Conservation (phyloP, 2,329 filamentous ascomycete genomes). For the Epichloe hybrida region DNA sequence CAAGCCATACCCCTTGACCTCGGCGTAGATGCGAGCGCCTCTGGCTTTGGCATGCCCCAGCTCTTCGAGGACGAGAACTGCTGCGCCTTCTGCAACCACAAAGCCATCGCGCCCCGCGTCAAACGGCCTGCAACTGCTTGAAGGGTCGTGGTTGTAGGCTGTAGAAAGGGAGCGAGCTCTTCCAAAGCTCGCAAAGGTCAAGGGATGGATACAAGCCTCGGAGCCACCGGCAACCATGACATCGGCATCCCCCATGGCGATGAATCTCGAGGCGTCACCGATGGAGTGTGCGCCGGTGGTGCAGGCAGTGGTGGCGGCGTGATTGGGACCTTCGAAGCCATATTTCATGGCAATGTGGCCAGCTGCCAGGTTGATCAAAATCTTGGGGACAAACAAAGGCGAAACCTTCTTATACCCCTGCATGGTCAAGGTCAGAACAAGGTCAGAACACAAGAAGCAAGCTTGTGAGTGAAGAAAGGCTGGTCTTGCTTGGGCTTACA, state of each 20-base stretch:
- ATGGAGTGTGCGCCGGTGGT: slow-evolving; percentile 93
- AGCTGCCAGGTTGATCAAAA: slow-evolving; percentile 88
- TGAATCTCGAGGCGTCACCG: slow-evolving; percentile 85
- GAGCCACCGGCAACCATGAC: slow-evolving; percentile 94
- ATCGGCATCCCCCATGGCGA: slow-evolving; percentile 74
- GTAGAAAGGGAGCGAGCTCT: slow-evolving; percentile 77
- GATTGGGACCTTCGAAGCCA: slow-evolving; percentile 82
- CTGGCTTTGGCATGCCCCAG: slow-evolving; percentile 72
- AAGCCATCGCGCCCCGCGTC: slow-evolving; percentile 71
- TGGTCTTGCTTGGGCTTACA: slow-evolving; percentile 31
- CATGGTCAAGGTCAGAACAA: neutral
- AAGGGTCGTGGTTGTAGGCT: slow-evolving; percentile 59
- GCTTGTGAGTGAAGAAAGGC: too few species aligned
- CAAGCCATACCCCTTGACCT: slow-evolving; percentile 77
- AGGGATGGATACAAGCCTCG: slow-evolving; percentile 89
- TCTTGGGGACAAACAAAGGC: slow-evolving; percentile 81
- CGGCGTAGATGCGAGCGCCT: slow-evolving; percentile 74
- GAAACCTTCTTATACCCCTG: slow-evolving; percentile 89
- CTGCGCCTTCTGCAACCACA: slow-evolving; percentile 85
- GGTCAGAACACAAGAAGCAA: too few species aligned
- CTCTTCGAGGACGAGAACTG: slow-evolving; percentile 78
- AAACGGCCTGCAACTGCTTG: slow-evolving; percentile 70
- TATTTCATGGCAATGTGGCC: slow-evolving; percentile 91
- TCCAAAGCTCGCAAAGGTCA: slow-evolving; percentile 85
- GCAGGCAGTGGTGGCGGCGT: slow-evolving; percentile 85